Evolutionary conservation across 140 eudicot species (phyloP).

Genomic region (Erigeron philadelphicus): DNA sequence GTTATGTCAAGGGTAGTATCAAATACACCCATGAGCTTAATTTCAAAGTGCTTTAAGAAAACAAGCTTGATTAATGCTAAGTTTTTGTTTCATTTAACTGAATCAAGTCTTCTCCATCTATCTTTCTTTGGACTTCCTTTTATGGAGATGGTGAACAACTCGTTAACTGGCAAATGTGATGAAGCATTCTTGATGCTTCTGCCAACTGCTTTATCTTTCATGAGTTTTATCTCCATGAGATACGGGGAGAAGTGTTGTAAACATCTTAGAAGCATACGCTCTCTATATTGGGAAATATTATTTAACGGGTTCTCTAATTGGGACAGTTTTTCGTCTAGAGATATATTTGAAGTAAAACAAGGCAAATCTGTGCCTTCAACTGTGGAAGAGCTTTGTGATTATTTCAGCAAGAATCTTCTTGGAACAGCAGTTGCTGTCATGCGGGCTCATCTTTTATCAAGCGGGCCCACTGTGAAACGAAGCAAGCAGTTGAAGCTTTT

Average conservation of each 20-base stretch:
- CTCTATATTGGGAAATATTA: constrained; percentile 49
- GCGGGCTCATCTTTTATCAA: constrained; percentile 32
- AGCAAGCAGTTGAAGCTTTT: constrained; percentile 47
- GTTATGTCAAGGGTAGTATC: constrained; percentile 48
- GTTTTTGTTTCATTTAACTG: constrained; percentile 42
- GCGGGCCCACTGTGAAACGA: constrained; percentile 30
- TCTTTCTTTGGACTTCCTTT: constrained; percentile 54
- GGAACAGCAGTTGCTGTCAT: constrained; percentile 51
- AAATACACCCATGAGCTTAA: constrained; percentile 45
- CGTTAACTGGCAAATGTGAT: constrained; percentile 28
- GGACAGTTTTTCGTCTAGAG: constrained; percentile 51
- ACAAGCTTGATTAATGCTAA: constrained; percentile 42
- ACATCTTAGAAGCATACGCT: constrained; percentile 31
- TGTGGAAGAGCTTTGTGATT: constrained; percentile 40
- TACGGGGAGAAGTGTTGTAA: constrained; percentile 32
- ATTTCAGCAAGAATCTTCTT: constrained; percentile 56
- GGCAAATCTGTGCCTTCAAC: constrained; percentile 37
- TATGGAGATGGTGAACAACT: constrained; percentile 37
- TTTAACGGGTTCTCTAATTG: constrained; percentile 51
- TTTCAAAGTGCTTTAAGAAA: constrained; percentile 49
- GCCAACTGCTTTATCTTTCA: constrained; percentile 59
- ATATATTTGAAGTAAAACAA: constrained; percentile 42
- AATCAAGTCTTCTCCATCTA: constrained; percentile 55
- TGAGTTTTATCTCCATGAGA: constrained; percentile 34
- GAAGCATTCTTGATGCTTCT: constrained; percentile 60